A percentile compares a stretch with the other conserved stretches of the same genome.
These are phyloP conservation scores for Chlamydomonas sp. DNA, from an alignment of 139 green algal species.

Conservation along the genomic window DNA sequence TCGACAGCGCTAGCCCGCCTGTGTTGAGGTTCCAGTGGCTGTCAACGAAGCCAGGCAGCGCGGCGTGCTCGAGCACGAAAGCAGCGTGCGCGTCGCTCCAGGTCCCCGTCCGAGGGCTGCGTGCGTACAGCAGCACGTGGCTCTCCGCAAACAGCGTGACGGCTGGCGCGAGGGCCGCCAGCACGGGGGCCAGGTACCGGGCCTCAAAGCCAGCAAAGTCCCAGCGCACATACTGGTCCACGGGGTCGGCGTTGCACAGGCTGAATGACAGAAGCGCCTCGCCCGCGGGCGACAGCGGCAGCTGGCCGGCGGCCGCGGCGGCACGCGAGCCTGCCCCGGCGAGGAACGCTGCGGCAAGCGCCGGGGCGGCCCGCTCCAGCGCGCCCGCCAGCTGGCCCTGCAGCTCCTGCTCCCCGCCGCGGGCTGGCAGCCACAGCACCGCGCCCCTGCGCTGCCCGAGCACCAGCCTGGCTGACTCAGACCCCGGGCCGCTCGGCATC, in stretches of 20 bases:
- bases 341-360: too few relatives aligned
- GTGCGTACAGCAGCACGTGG: constrained; percentile 32
- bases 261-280: constrained; percentile 28
- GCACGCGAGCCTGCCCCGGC: too few relatives aligned
- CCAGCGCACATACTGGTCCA: constrained; percentile 15
- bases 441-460: too few relatives aligned
- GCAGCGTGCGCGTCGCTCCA: constrained; percentile 20
- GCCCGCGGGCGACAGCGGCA: constrained; percentile 13
- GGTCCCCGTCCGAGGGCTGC: constrained; percentile 3
- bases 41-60: constrained; percentile 39
- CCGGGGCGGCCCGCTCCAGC: too few relatives aligned
- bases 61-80: constrained; percentile 16
- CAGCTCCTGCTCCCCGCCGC: too few relatives aligned
- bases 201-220: constrained; percentile 18
- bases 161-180: constrained; percentile 16
- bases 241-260: constrained; percentile 32
- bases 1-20: not conserved
- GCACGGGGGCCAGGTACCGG: constrained; percentile 17
- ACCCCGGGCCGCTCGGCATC: too few relatives aligned
- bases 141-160: constrained; percentile 13
- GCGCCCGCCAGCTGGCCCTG: too few relatives aligned
- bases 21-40: constrained; percentile 34
- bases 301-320: too few relatives aligned
- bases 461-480: too few relatives aligned
- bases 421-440: too few relatives aligned